Conservation (phyloP, 208 protist species). For the Endotrypanum monterogeii region DNA sequence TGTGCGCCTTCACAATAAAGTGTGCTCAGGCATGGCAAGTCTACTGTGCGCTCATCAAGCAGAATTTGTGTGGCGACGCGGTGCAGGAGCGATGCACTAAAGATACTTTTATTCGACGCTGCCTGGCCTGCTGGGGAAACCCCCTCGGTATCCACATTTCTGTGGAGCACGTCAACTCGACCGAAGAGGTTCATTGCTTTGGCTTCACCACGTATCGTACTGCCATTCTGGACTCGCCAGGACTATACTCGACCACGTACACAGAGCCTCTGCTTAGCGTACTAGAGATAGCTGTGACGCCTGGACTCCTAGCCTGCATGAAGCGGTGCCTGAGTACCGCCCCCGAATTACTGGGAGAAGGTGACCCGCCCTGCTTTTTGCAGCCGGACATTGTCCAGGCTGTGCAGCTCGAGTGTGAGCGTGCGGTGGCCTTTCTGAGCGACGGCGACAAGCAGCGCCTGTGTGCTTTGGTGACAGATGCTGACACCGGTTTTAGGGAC, state of each 20-base stretch:
- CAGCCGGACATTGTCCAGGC: constrained; percentile 48
- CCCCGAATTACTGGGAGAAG: constrained; percentile 42
- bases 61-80: constrained; percentile 28
- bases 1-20: constrained; percentile 64
- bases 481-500: constrained; percentile 19
- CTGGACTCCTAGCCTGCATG: constrained; percentile 53
- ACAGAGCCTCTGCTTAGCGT: constrained; percentile 30
- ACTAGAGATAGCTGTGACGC: constrained; percentile 52
- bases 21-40: constrained; percentile 63
- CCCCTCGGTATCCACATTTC: constrained; percentile 62
- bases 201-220: constrained; percentile 31
- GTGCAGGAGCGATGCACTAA: constrained; percentile 42
- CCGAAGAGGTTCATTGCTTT: constrained; percentile 29
- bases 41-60: constrained; percentile 47
- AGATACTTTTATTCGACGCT: constrained; percentile 56
- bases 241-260: constrained; percentile 17
- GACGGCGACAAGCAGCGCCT: constrained; percentile 50
- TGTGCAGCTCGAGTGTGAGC: constrained; percentile 79
- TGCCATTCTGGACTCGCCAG: constrained; percentile 21
- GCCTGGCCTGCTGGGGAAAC: constrained; percentile 60
- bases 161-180: constrained; percentile 15
- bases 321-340: constrained; percentile 55
- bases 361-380: constrained; percentile 39
- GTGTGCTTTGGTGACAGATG: constrained; percentile 37
- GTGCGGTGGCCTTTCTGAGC: constrained; percentile 60